Conservation (phyloP, 78 protist genomes). For the Polysphondylium violaceum region DNA sequence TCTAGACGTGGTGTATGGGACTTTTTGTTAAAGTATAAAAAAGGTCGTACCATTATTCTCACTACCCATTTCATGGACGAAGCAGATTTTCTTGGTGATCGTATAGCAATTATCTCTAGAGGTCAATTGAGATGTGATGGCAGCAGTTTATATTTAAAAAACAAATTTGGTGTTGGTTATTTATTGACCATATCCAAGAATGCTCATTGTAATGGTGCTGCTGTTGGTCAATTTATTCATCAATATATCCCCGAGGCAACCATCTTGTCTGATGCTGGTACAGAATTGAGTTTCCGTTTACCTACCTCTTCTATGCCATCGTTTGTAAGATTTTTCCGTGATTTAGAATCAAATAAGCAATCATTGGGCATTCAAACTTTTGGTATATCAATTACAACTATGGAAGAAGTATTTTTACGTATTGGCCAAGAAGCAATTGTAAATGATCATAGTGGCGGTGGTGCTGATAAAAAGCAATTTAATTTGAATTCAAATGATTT, state of each 20-base stretch:
- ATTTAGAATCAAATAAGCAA: not conserved
- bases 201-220: not conserved
- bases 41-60: conserved; percentile 56
- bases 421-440: conserved; percentile 24
- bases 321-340: conserved; percentile 31
- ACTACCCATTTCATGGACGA: conserved; percentile 70
- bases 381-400: conserved; percentile 42
- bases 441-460: conserved; percentile 46
- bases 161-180: conserved; percentile 77
- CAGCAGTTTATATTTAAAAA: conserved; percentile 26
- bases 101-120: conserved; percentile 66
- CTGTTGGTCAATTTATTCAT: conserved; percentile 17
- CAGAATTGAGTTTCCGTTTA: conserved; percentile 11
- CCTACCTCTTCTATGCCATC: not conserved
- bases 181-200: conserved; percentile 26
- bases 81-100: conserved; percentile 50
- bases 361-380: conserved; percentile 27
- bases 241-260: conserved; percentile 41
- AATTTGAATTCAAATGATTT: too few species aligned
- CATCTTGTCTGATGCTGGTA: conserved; percentile 56
- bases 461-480: conserved; percentile 36
- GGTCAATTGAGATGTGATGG: conserved; percentile 66
- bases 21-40: conserved; percentile 28
- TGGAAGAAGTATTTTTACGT: conserved; percentile 60
- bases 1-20: conserved; percentile 57